phyloP scores from a whole-genome alignment of 805 yeast species.

The Kodamaea laetipori region DNA sequence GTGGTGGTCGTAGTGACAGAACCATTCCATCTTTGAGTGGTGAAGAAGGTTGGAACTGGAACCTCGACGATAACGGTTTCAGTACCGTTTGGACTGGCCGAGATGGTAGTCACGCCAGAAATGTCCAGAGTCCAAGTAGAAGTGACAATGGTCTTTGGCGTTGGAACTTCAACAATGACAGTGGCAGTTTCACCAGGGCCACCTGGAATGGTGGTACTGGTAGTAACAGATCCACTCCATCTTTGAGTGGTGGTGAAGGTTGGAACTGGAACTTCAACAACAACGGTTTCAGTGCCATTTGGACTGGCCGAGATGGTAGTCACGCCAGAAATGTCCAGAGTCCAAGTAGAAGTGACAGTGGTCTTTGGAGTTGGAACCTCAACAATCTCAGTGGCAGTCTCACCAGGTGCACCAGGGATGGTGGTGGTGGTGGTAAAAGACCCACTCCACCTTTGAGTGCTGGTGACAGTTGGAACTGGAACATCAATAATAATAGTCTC shows the following conservation, averaged over 20 bases:
- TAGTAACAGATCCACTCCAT: background rate
- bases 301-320: constrained; percentile 6
- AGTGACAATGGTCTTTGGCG: constrained; percentile 13
- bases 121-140: constrained; percentile 16
- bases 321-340: background rate
- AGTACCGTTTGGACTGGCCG: constrained; percentile 10
- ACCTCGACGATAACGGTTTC: constrained; percentile 14
- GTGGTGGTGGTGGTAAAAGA: constrained; percentile 8
- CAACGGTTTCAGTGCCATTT: constrained; percentile 16
- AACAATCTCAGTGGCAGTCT: constrained; percentile 16
- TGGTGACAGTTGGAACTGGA: constrained; percentile 12
- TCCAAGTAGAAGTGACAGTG: constrained; percentile 6
- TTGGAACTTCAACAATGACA: constrained; percentile 15
- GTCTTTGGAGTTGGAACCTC: constrained; percentile 16
- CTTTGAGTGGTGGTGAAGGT: constrained; percentile 1
- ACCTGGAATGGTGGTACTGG: background rate
- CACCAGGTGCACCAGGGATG: constrained; percentile 12
- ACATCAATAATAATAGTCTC: constrained; percentile 15
- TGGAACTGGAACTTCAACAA: constrained; percentile 17
- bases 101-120: constrained; percentile 16
- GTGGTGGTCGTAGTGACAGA: constrained; percentile 9
- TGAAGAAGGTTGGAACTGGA: constrained; percentile 11
- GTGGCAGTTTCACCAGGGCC: constrained; percentile 11
- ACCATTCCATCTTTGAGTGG: constrained; percentile 15
- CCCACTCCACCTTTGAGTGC: constrained; percentile 9